These are phyloP conservation scores for Fusarium ambrosium DNA, from an alignment of 2,329 filamentous ascomycete species.

Conservation along the genomic window DNA sequence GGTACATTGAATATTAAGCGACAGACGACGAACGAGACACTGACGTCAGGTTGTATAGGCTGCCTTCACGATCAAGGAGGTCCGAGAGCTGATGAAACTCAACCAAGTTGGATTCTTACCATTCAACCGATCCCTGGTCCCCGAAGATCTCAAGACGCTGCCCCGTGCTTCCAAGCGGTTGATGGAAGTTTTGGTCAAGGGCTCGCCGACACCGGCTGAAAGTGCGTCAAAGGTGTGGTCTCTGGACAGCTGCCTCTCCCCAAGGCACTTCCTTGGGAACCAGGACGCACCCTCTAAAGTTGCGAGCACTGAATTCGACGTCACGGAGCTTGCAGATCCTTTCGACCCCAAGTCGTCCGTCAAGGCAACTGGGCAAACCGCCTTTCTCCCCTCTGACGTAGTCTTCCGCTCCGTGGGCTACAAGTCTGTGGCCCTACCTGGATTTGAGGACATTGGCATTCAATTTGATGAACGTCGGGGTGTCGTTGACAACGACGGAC, in stretches of 20 bases:
- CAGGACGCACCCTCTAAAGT: slow-evolving; percentile 63
- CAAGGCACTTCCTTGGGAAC: slow-evolving; percentile 73
- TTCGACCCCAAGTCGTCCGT: slow-evolving; percentile 67
- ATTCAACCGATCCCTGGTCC: slow-evolving; percentile 75
- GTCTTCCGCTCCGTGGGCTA: slow-evolving; percentile 98
- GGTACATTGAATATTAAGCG: slow-evolving; percentile 59
- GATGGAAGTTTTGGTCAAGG: slow-evolving; percentile 85
- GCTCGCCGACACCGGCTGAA: slow-evolving; percentile 66
- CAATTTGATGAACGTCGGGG: slow-evolving; percentile 82
- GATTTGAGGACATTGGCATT: slow-evolving; percentile 79
- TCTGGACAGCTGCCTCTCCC: slow-evolving; percentile 87
- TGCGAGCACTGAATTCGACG: slow-evolving; percentile 76
- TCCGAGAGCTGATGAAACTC: slow-evolving; percentile 87
- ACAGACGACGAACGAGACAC: background rate
- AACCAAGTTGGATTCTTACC: slow-evolving; percentile 78
- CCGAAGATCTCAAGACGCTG: slow-evolving; percentile 75
- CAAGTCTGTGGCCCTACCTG: slow-evolving; percentile 82
- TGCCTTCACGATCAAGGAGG: slow-evolving; percentile 95
- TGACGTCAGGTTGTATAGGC: slow-evolving; percentile 65
- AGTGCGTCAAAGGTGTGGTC: slow-evolving; percentile 79
- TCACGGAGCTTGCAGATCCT: slow-evolving; percentile 67
- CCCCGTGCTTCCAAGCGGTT: slow-evolving; percentile 82
- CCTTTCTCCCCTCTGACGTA: slow-evolving; percentile 73
- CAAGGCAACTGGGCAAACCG: slow-evolving; percentile 61
- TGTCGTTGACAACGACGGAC: slow-evolving; percentile 84